Evolutionary conservation across 2,329 filamentous ascomycete genomes (phyloP).

Genomic region (Acephala macrosclerotiorum): DNA sequence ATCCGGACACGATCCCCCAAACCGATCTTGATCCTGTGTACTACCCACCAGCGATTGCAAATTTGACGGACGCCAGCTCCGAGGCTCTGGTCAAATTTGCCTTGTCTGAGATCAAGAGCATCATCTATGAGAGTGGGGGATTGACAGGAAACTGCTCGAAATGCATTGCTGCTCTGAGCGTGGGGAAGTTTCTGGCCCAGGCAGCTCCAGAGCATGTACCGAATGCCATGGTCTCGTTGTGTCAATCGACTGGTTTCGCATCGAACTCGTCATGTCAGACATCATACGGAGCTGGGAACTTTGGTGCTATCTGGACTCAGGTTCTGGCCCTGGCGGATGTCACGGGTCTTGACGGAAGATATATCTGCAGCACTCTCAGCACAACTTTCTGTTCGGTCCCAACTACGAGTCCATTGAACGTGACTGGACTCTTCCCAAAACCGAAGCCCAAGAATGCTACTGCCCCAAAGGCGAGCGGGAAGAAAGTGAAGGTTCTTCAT

Average conservation of each 20-base stretch:
- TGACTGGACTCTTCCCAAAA: constrained; percentile 57
- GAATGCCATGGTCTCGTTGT: constrained; percentile 57
- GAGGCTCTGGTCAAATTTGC: constrained; percentile 52
- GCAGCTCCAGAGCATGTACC: constrained; percentile 57
- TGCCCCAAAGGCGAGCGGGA: constrained; percentile 56
- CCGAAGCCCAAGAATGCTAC: constrained; percentile 56
- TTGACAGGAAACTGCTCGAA: constrained; percentile 56
- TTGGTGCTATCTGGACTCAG: constrained; percentile 65
- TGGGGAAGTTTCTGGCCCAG: constrained; percentile 58
- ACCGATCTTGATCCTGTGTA: constrained; percentile 56
- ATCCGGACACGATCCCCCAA: constrained; percentile 58
- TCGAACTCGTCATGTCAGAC: constrained; percentile 55
- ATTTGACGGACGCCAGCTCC: constrained; percentile 50
- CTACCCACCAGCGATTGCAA: constrained; percentile 55
- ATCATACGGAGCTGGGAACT: constrained; percentile 54
- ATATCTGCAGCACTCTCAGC: constrained; percentile 61
- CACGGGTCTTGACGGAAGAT: constrained; percentile 60
- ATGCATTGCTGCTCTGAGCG: constrained; percentile 58
- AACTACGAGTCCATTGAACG: constrained; percentile 52
- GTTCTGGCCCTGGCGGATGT: constrained; percentile 61
- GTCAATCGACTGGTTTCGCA: constrained; percentile 55
- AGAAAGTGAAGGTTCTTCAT: constrained; percentile 62
- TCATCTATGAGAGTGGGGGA: constrained; percentile 49
- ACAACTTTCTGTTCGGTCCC: constrained; percentile 56
- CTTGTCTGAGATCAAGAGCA: constrained; percentile 52